Percentiles rank a stretch among this genome's conserved stretches.
Conservation (phyloP, 192 early-diverging fungal genomes). For the Backusella parvicylindrica region DNA sequence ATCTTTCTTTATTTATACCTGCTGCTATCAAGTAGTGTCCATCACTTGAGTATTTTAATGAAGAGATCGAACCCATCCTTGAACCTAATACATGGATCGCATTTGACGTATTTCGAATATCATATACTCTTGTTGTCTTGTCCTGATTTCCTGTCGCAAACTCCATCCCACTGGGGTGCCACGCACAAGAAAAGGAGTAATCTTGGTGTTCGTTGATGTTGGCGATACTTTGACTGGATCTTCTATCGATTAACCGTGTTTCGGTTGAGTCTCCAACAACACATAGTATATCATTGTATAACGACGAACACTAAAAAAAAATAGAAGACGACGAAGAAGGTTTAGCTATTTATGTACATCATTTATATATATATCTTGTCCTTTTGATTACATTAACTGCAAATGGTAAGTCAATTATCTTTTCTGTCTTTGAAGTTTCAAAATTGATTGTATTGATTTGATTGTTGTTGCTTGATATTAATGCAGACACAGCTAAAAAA, state of each 20-base stretch:
- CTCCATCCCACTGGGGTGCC: conserved; percentile 50
- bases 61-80: conserved; percentile 55
- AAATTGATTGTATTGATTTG: conserved; percentile 46
- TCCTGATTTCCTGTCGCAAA: conserved; percentile 70
- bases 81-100: conserved; percentile 48
- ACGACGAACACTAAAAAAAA: conserved; percentile 57
- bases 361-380: too few relatives aligned
- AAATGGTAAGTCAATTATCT: conserved; percentile 43
- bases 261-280: conserved; percentile 54
- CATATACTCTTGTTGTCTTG: conserved; percentile 54
- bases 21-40: conserved; percentile 52
- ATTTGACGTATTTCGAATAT: conserved; percentile 54
- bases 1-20: too few relatives aligned
- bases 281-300: conserved; percentile 54
- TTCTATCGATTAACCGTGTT: conserved; percentile 41
- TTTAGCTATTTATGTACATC: too few relatives aligned
- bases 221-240: conserved; percentile 38
- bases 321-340: too few relatives aligned
- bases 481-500: conserved; percentile 26
- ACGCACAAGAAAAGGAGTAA: conserved; percentile 68
- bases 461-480: conserved; percentile 60
- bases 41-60: conserved; percentile 55
- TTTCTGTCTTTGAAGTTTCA: conserved; percentile 29
- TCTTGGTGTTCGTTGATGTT: conserved; percentile 58
- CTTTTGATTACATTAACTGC: conserved; percentile 51